Evolutionary conservation across 2,329 filamentous ascomycete species (phyloP).

Genomic region (Phaeosphaeria sp.): DNA sequence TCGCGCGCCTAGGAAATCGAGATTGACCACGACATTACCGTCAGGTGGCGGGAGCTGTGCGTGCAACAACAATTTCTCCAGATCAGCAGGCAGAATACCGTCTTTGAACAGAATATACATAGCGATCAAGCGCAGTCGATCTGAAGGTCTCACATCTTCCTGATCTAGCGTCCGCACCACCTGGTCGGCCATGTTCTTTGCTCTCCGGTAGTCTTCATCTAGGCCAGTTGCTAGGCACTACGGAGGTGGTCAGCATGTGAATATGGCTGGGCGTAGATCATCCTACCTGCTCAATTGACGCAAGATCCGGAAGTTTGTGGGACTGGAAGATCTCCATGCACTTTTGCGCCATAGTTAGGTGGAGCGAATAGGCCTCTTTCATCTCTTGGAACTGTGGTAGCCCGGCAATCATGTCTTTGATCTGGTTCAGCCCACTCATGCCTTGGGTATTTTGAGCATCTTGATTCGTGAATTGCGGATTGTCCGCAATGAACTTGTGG

Average conservation of each 20-base stretch:
- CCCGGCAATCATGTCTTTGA: conserved; percentile 96
- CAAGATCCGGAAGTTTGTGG: conserved; percentile 84
- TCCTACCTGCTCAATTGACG: conserved; percentile 78
- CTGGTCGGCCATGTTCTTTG: conserved; percentile 86
- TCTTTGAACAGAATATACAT: conserved; percentile 87
- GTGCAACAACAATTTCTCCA: conserved; percentile 84
- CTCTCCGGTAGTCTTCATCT: conserved; percentile 90
- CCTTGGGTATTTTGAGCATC: conserved; percentile 72
- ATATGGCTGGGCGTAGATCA: background rate
- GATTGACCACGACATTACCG: conserved; percentile 74
- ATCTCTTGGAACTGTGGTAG: conserved; percentile 93
- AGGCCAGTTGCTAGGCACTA: conserved; percentile 84
- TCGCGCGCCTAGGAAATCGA: conserved; percentile 81
- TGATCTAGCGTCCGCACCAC: conserved; percentile 90
- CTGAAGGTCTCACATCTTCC: conserved; percentile 71
- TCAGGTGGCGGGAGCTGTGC: conserved; percentile 78
- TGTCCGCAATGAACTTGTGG: conserved; percentile 86
- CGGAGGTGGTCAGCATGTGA: conserved; percentile 3
- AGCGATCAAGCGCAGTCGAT: conserved; percentile 84
- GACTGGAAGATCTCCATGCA: conserved; percentile 93
- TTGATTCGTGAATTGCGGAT: conserved; percentile 87
- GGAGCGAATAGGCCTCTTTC: conserved; percentile 93
- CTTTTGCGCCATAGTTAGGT: conserved; percentile 95
- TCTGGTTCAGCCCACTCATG: conserved; percentile 86
- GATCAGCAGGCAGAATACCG: conserved; percentile 82